These are phyloP conservation scores for Talaromyces sp. DNA, from an alignment of 2,329 filamentous ascomycete genomes.

Conservation along the genomic window DNA sequence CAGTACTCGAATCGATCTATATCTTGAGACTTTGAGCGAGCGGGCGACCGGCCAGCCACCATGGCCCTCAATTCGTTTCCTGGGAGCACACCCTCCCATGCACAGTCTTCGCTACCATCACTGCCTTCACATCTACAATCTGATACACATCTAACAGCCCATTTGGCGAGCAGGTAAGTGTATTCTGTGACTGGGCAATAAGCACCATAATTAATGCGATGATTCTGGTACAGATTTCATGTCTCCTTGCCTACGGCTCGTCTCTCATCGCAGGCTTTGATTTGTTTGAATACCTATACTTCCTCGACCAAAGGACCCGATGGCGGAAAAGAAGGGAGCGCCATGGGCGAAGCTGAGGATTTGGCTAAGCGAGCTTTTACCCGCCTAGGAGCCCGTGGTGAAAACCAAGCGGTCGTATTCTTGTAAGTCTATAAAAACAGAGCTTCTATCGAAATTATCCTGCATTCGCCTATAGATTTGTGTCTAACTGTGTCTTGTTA, in stretches of 20 bases:
- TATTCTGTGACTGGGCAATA: not conserved
- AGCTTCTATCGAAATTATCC: not conserved
- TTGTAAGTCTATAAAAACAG: conserved; percentile 61
- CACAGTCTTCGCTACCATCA: conserved; percentile 80
- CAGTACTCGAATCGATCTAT: not conserved
- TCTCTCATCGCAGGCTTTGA: conserved; percentile 85
- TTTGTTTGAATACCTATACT: conserved; percentile 92
- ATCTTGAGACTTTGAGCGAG: not conserved
- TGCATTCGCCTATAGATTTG: not conserved
- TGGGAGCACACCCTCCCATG: conserved; percentile 59
- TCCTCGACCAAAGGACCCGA: conserved; percentile 83
- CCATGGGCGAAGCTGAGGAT: conserved; percentile 88
- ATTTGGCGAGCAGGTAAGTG: conserved; percentile 50
- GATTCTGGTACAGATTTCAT: conserved; percentile 78
- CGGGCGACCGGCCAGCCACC: conserved; percentile 20
- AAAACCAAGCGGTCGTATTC: conserved; percentile 91
- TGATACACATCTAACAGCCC: conserved; percentile 52
- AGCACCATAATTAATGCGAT: conserved; percentile 37
- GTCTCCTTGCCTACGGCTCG: conserved; percentile 82
- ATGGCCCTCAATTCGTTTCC: conserved; percentile 45
- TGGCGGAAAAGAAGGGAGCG: conserved; percentile 87
- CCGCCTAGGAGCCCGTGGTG: conserved; percentile 79
- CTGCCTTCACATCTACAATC: conserved; percentile 68
- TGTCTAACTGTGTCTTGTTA: conserved; percentile 31
- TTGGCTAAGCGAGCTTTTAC: conserved; percentile 83